Evolutionary conservation across 371 early-diverging fungal genomes (phyloP).

Genomic region (Mucor piriformis): DNA sequence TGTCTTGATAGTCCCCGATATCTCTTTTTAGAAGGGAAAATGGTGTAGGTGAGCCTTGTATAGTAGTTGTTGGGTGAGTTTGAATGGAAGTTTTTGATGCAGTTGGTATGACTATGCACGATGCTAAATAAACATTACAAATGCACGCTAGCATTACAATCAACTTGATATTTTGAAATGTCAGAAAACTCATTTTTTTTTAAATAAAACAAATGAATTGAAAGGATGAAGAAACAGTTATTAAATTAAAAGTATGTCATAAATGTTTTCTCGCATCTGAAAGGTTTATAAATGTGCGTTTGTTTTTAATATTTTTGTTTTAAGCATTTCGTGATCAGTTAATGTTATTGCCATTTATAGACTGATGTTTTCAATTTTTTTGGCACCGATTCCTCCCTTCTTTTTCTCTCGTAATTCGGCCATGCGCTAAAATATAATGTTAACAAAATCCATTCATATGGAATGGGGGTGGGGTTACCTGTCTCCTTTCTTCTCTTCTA

Average conservation of each 20-base stretch:
- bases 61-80: background rate
- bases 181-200: background rate
- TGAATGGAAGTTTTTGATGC: conserved; percentile 1
- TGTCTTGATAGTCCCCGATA: conserved; percentile 15
- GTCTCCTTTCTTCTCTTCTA: conserved; percentile 63
- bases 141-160: background rate
- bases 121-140: background rate
- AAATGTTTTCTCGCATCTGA: no score
- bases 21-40: conserved; percentile 26
- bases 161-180: background rate
- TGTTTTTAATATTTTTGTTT: conserved; percentile 9
- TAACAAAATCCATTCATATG: background rate
- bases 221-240: conserved; percentile 4
- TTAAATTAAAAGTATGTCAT: no score
- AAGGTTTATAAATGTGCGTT: background rate
- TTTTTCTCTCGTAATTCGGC: conserved; percentile 61
- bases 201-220: background rate
- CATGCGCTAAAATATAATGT: conserved; percentile 41
- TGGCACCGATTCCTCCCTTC: conserved; percentile 52
- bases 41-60: background rate
- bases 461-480: no score
- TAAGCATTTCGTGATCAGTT: conserved; percentile 16
- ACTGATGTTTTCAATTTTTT: conserved; percentile 22
- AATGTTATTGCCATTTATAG: conserved; percentile 20
- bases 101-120: conserved; percentile 7